Conservation (phyloP, 345 rosid species). For the Arabidopsis suecica region DNA sequence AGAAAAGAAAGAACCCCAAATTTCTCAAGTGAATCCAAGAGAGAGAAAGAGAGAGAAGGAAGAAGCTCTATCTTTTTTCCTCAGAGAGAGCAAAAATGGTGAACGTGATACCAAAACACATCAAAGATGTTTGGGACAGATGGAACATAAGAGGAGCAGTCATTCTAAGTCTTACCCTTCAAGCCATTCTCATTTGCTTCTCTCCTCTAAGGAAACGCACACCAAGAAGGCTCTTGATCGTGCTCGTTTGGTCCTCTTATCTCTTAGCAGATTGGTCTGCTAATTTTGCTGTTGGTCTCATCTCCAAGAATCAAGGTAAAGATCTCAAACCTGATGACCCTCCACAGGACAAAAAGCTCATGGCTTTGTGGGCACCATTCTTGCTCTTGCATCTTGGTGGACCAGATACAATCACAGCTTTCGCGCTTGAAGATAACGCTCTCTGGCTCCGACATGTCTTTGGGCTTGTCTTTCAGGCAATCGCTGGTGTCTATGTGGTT, state of each 20-base stretch:
- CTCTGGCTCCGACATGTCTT: constrained; percentile 71
- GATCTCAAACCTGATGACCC: not conserved
- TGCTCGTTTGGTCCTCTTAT: constrained; percentile 63
- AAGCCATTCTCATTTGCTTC: constrained; percentile 54
- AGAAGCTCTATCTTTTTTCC: not conserved
- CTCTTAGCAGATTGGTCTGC: constrained; percentile 70
- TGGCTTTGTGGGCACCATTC: constrained; percentile 80
- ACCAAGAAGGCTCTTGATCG: constrained; percentile 39
- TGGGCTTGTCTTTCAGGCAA: constrained; percentile 52
- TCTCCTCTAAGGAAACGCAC: constrained; percentile 63
- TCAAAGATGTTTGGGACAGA: constrained; percentile 52
- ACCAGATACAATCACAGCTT: constrained; percentile 70
- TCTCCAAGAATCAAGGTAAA: constrained; percentile 56
- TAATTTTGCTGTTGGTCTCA: constrained; percentile 59
- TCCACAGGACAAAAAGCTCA: constrained; percentile 43
- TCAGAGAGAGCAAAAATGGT: constrained; percentile 39
- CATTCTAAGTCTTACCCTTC: constrained; percentile 62
- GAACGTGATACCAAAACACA: constrained; percentile 44
- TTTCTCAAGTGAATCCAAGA: constrained; percentile 5
- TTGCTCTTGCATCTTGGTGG: constrained; percentile 71
- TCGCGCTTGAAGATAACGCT: constrained; percentile 70
- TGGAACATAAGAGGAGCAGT: constrained; percentile 67
- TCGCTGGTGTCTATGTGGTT: constrained; percentile 56
- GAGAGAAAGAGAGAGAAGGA: constrained; percentile 5
- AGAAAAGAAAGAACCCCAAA: not conserved